Base-by-base conservation (phyloP, 2,329 filamentous ascomycete genomes). In the Didymella pinodella region DNA sequence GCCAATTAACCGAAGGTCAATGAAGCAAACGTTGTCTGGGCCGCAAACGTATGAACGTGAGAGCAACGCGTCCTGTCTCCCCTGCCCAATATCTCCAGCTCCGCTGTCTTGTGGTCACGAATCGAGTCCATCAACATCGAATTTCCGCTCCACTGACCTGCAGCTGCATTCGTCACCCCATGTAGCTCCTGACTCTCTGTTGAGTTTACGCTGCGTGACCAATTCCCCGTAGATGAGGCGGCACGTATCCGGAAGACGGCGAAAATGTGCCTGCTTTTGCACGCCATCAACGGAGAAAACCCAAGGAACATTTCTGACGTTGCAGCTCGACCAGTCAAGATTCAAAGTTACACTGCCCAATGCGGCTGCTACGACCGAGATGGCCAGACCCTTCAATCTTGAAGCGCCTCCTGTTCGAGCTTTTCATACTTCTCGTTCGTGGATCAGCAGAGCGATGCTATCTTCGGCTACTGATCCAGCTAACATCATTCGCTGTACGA, bases 251-350 rank as follows among this genome's bases (percentile, higher is more conserved):
- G 31, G 38, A 46, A 54, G 26, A 46, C 26, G 32, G 56, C 38
- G 28, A 52, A 3, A 8, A 20, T 16, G 18, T 45, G 32, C 31
- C 34, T 31, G 53, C 40, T 51, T 48, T 41, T 44, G 28, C 28
- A 36, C 31, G 44, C n/a, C 34, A 57, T 51, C 25, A 34, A 49
- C 36, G 45, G 31, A 26, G 28, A 34, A 34, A 22, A 49, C 16
- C 7, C 25, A 48, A 57, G 53, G 49, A 52, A 61, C 49, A 56
- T 47, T 58, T 55, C 59, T 61, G 54, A 57, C 51, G 48, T 16
- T 36, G 20, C 43, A 25, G 18, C 31, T 20, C 18, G 14, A 7
- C 46, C 46, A 59, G 43, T 49, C 4, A 32, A 25, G 12, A 22
- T 2, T 18, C 16, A 48, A 54, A 40, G 40, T 20, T 7, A 14